Evolutionary conservation across 768 basidiomycete species (phyloP).

Genomic region (Phanerodontia chrysosporium): DNA sequence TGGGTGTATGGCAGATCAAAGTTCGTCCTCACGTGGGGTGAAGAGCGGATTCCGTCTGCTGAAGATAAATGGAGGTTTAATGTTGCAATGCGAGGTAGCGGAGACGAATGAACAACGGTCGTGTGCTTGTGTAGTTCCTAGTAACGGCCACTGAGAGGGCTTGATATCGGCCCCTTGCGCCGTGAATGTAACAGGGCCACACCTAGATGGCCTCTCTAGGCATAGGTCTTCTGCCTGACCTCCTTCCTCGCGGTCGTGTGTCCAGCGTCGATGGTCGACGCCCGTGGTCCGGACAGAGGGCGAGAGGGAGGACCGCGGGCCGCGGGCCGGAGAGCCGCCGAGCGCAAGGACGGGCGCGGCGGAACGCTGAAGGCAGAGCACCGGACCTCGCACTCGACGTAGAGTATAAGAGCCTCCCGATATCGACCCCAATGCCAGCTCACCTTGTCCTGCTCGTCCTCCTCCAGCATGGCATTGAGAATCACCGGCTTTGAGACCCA

Average conservation of each 20-base stretch:
- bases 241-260: too few species aligned
- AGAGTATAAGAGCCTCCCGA: not conserved
- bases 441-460: conserved; percentile 10
- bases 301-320: not conserved
- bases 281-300: too few species aligned
- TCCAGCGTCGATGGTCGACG: too few species aligned
- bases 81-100: not conserved
- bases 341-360: not conserved
- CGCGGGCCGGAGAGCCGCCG: not conserved
- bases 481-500: conserved; percentile 58
- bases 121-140: not conserved
- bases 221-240: too few species aligned
- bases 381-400: conserved; percentile 5
- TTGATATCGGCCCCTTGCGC: too few species aligned
- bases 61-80: conserved; percentile 13
- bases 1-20: conserved; percentile 9
- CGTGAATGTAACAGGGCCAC: too few species aligned
- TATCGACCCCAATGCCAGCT: conserved; percentile 6
- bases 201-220: too few species aligned
- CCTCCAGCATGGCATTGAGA: conserved; percentile 27
- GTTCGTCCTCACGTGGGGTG: conserved; percentile 8
- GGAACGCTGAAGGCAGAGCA: not conserved
- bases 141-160: too few species aligned
- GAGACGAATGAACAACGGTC: not conserved
- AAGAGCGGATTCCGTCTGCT: not conserved